These are phyloP conservation scores for Saccharum officinarum DNA, from an alignment of 176 grass and related monocot genomes.

Conservation along the genomic window DNA sequence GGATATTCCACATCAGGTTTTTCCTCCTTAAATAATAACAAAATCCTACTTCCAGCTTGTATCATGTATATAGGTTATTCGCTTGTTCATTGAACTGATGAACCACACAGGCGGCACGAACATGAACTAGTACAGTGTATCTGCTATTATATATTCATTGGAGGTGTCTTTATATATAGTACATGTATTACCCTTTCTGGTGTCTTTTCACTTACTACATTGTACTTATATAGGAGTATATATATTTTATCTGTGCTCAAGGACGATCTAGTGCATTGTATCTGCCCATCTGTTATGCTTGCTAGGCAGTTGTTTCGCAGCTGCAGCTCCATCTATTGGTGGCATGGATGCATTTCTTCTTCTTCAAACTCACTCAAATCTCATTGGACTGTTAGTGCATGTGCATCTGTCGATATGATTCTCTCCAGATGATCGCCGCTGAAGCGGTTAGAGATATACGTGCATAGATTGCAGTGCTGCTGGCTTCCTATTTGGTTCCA, in stretches of 20 bases:
- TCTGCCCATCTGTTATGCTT: background rate
- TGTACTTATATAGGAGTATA: background rate
- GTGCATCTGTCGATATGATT: background rate
- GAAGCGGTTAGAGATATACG: background rate
- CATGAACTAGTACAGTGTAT: background rate
- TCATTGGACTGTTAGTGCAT: background rate
- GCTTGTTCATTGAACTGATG: background rate
- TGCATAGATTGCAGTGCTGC: background rate
- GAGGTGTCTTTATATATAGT: background rate
- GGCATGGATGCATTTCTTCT: background rate
- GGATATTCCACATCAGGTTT: background rate
- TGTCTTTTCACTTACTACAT: background rate
- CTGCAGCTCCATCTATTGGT: background rate
- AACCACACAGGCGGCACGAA: background rate
- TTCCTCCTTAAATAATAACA: background rate
- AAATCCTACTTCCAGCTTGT: background rate
- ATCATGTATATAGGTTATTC: background rate
- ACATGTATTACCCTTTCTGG: background rate
- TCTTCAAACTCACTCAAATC: background rate
- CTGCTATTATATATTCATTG: background rate
- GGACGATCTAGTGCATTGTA: background rate
- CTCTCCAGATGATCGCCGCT: background rate
- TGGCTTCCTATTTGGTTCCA: background rate
- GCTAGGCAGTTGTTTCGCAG: background rate
- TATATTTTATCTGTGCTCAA: background rate